Evolutionary conservation across 768 basidiomycete species (phyloP), one percentile per base, ranked within the genome.

Genomic region (Kockovaella imperatae): DNA sequence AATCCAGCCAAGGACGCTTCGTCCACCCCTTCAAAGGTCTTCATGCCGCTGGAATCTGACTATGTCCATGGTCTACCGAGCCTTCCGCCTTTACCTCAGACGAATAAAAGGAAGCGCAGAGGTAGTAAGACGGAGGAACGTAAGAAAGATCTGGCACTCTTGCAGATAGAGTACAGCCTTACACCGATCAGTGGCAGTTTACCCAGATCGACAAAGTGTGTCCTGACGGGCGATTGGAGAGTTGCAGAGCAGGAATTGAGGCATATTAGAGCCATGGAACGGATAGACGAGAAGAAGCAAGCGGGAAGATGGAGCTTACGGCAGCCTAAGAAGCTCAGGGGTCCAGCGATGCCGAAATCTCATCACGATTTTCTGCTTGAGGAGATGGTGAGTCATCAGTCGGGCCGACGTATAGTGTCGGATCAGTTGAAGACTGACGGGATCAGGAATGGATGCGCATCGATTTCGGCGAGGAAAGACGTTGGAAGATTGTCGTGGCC

Each of bases 311-410:
- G 95, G 93, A 84, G 85, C 56, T 87, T 93, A 60, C 75, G 93
- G 44, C 95, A 99, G 63, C 89, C 90, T 8, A 96, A 93, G 72
- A 93, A 90, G 71, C 87, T 91, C 63, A 77, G 86, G 50, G 84
- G 81, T 24, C 77, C 89, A 15, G 81, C 83, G 18, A 81, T 82
- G 1, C 74, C 76, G 2, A 62, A 68, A 36, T 80, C 83, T 0
- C 89, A 96, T 63, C 91, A 88, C 88, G 95, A 97, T 67, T 86
- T 90, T 70, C 75, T 99, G 28, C 72, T 99, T 70, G 93, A 97
- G 52, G 95, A 99, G 72, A 89, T 96, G 89, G 88, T 87, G 46
- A 58, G 79, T 74, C 15, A 14, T 32, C 5, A 35, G 14, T 10
- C 28, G 15, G 6, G 43, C 34, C 15, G n/a, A 40, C 21, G 1